These are phyloP conservation scores for Astragalus glycyphyllos DNA, from an alignment of 306 rosid genomes.

Conservation along the genomic window DNA sequence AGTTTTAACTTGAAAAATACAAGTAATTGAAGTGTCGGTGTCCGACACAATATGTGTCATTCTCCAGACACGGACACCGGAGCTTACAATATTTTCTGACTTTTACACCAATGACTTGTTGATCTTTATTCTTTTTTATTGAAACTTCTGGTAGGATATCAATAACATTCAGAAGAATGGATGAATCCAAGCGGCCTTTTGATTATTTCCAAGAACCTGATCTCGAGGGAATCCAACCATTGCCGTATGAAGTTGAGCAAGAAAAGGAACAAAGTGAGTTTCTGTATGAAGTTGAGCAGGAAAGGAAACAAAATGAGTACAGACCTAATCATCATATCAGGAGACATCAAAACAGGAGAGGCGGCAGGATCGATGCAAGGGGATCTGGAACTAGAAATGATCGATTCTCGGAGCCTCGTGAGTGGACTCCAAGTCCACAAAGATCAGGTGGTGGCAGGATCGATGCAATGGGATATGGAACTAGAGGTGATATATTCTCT, in stretches of 20 bases:
- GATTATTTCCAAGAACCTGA: slow-evolving; percentile 72
- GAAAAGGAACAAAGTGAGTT: slow-evolving; percentile 38
- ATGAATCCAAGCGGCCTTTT: slow-evolving; percentile 63
- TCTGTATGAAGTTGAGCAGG: slow-evolving; percentile 56
- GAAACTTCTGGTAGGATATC: slow-evolving; percentile 66
- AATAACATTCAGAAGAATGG: slow-evolving; percentile 95
- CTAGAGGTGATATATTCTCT: slow-evolving; percentile 50
- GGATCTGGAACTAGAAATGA: slow-evolving; percentile 56
- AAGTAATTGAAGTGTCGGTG: too few relatives aligned
- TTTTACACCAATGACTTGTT: neutral
- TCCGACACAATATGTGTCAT: too few relatives aligned
- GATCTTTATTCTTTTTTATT: slow-evolving; percentile 24
- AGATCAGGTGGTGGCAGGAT: slow-evolving; percentile 50
- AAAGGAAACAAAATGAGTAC: slow-evolving; percentile 43
- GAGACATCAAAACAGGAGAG: slow-evolving; percentile 60
- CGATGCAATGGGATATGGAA: slow-evolving; percentile 53
- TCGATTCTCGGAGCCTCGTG: slow-evolving; percentile 51
- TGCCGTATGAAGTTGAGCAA: slow-evolving; percentile 61
- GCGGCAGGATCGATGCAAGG: slow-evolving; percentile 51
- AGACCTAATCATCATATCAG: slow-evolving; percentile 43
- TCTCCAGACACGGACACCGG: neutral
- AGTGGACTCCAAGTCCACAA: slow-evolving; percentile 48
- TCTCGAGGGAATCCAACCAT: slow-evolving; percentile 78
- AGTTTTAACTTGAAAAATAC: too few relatives aligned
- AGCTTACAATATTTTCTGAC: neutral